These are phyloP conservation scores for Trametes meyenii DNA, from an alignment of 768 basidiomycete genomes.

Conservation along the genomic window DNA sequence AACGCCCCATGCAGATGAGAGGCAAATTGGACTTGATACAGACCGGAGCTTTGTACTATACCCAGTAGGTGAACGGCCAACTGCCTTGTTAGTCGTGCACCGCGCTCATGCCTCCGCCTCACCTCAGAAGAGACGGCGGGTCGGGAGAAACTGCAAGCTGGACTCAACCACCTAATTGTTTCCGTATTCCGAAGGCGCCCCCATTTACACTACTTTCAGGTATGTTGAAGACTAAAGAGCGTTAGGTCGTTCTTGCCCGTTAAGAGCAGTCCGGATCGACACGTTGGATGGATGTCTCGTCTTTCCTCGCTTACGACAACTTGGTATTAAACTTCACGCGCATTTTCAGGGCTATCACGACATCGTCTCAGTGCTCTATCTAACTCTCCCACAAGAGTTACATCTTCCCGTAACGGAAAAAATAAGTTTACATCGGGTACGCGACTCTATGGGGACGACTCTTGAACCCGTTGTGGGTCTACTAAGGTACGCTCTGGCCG, in stretches of 20 bases:
- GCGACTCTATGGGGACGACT: conserved; percentile 87
- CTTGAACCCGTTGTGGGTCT: conserved; percentile 86
- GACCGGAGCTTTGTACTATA: conserved; percentile 93
- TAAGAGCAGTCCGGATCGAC: too few species aligned
- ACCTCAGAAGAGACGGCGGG: conserved; percentile 38
- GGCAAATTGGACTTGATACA: conserved; percentile 86
- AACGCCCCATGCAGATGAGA: conserved; percentile 69
- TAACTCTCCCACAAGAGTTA: conserved; percentile 66
- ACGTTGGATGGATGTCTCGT: too few species aligned
- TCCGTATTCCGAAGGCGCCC: conserved; percentile 73
- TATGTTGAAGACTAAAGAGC: conserved; percentile 27
- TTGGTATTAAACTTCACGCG: not conserved
- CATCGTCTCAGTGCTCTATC: conserved; percentile 80
- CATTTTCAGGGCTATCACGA: conserved; percentile 83
- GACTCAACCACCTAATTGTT: conserved; percentile 74
- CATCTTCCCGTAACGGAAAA: conserved; percentile 67
- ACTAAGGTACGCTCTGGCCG: conserved; percentile 51
- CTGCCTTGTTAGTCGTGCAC: not conserved
- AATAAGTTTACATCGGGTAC: conserved; percentile 72
- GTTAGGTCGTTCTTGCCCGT: too few species aligned
- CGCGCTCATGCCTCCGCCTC: not conserved
- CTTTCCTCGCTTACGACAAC: too few species aligned
- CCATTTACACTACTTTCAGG: conserved; percentile 84
- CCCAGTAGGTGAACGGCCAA: conserved; percentile 68
- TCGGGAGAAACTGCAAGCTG: conserved; percentile 58